phyloP scores from a whole-genome alignment of 495 filamentous ascomycete species.

The Neurospora sp. region DNA sequence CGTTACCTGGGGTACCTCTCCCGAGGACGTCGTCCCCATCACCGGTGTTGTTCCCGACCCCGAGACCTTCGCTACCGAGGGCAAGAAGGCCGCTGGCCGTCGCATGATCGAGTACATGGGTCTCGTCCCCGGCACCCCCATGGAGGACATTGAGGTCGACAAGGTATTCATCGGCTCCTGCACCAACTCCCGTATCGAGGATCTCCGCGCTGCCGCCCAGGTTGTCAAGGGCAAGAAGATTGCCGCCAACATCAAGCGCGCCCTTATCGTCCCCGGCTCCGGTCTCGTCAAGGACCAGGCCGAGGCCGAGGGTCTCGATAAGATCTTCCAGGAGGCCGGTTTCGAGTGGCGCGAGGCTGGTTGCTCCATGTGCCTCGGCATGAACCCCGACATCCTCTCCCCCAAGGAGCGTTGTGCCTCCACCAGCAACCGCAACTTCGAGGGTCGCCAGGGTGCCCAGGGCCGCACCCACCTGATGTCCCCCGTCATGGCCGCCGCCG shows the following conservation, averaged over 20 bases:
- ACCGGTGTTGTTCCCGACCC: conserved; percentile 83
- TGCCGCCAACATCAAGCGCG: conserved; percentile 78
- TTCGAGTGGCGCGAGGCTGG: conserved; percentile 98
- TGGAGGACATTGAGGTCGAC: conserved; percentile 84
- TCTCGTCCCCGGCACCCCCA: conserved; percentile 67
- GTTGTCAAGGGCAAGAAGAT: conserved; percentile 80
- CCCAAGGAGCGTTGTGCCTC: conserved; percentile 89
- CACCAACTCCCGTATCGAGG: conserved; percentile 95
- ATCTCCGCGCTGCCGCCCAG: conserved; percentile 78
- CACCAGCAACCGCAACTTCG: conserved; percentile 96
- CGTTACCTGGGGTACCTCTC: conserved; percentile 93
- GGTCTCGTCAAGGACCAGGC: conserved; percentile 91
- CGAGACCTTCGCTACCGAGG: conserved; percentile 67
- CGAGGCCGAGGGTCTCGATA: conserved; percentile 83
- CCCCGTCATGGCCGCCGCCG: conserved; percentile 89
- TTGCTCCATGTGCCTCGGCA: conserved; percentile 97
- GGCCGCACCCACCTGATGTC: conserved; percentile 96
- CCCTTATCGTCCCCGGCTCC: conserved; percentile 93
- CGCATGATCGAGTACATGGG: conserved; percentile 96
- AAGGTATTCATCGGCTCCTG: conserved; percentile 98
- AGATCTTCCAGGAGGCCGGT: conserved; percentile 82
- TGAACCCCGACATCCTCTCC: conserved; percentile 98
- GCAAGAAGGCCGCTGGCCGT: conserved; percentile 65
- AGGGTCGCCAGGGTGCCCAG: conserved; percentile 88
- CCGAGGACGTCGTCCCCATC: conserved; percentile 91